phyloP scores from a whole-genome alignment of 192 early-diverging fungal species.

The Allomyces macrogynus region DNA sequence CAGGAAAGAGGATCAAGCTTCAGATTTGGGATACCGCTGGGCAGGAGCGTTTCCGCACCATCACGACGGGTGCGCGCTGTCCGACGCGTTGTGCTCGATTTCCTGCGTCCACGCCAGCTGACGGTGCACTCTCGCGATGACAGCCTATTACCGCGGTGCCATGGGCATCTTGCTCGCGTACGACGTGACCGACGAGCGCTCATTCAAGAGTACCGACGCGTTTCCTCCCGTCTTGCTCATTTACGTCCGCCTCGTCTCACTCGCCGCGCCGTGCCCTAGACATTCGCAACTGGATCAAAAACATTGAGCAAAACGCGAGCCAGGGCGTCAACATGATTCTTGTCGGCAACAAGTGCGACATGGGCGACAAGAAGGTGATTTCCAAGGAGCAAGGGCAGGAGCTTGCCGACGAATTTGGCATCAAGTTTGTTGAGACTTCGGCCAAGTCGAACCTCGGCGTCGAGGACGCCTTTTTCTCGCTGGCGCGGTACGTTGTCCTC shows the following conservation, averaged over 20 bases:
- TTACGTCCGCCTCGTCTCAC: neutral
- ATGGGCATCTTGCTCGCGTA: conserved; percentile 98
- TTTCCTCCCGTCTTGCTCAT: conserved; percentile 1
- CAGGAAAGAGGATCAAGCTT: conserved; percentile 86
- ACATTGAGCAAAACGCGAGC: conserved; percentile 97
- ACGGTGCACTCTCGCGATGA: too few species aligned
- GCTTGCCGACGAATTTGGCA: conserved; percentile 82
- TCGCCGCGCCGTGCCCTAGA: conserved; percentile 24
- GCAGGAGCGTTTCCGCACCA: conserved; percentile 97
- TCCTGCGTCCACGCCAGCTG: too few species aligned
- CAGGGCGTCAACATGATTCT: conserved; percentile 98
- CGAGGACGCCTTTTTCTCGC: conserved; percentile 91
- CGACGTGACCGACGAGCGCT: conserved; percentile 96
- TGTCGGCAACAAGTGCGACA: conserved; percentile 98
- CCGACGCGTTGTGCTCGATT: too few species aligned
- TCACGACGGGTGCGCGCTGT: conserved; percentile 84
- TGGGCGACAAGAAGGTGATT: conserved; percentile 85
- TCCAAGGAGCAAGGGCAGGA: conserved; percentile 85
- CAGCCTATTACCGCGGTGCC: conserved; percentile 95
- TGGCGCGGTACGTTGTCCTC: conserved; percentile 46
- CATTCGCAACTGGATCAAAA: conserved; percentile 98
- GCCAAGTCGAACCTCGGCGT: conserved; percentile 96
- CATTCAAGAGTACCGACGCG: conserved; percentile 62
- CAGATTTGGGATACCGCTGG: conserved; percentile 99
- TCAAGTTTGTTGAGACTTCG: conserved; percentile 92